Evolutionary conservation across 257 asterid genomes (phyloP).

Genomic region (Forsythia viridissima): DNA sequence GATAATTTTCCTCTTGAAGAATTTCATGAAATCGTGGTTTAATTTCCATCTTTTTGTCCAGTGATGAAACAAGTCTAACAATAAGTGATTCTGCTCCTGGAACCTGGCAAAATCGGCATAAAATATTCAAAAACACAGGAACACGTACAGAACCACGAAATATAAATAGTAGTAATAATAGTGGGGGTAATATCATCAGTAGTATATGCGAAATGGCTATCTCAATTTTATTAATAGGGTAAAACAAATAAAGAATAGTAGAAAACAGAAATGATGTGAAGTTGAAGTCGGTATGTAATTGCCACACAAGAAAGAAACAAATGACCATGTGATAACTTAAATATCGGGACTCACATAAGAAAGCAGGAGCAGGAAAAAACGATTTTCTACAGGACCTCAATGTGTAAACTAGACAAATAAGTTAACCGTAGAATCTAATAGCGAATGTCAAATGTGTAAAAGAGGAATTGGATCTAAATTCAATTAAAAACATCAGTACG

Average conservation of each 20-base stretch:
- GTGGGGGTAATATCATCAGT: background rate
- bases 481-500: background rate
- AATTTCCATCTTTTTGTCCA: slow-evolving; percentile 95
- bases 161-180: background rate
- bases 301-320: background rate
- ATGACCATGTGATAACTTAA: background rate
- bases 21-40: slow-evolving; percentile 91
- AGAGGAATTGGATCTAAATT: background rate
- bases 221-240: background rate
- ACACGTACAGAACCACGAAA: background rate
- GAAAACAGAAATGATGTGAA: background rate
- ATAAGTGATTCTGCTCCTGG: slow-evolving; percentile 97
- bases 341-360: background rate
- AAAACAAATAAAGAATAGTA: background rate
- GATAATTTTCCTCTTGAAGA: slow-evolving; percentile 85
- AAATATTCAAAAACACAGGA: slow-evolving; percentile 1
- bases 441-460: background rate
- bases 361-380: background rate
- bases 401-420: background rate
- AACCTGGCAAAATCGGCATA: slow-evolving; percentile 50
- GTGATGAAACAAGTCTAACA: slow-evolving; percentile 91
- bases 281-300: background rate
- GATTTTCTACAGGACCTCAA: background rate
- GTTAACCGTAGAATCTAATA: background rate
- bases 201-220: background rate